A percentile compares a stretch with the other conserved stretches of the same genome.
phyloP scores from a whole-genome alignment of 2,329 filamentous ascomycete genomes.

The Pezicula carpinea region DNA sequence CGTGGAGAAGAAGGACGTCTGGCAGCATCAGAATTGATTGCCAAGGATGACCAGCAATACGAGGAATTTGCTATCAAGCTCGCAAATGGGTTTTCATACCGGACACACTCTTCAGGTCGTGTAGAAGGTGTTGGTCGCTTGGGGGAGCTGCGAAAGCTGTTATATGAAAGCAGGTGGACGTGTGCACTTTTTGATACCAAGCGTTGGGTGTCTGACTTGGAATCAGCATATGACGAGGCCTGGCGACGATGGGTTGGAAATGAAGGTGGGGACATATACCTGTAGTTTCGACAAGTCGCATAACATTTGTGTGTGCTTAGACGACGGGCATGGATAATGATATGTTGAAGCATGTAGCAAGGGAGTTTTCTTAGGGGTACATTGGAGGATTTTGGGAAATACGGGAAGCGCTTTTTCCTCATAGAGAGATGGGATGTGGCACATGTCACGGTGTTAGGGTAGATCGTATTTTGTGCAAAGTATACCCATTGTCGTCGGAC shows the following conservation, averaged over 20 bases:
- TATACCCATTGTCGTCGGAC: neutral
- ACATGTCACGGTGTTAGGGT: neutral
- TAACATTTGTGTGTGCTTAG: neutral
- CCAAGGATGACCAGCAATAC: slow-evolving; percentile 74
- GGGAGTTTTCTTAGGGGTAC: neutral
- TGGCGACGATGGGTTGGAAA: slow-evolving; percentile 86
- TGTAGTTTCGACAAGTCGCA: slow-evolving; percentile 34
- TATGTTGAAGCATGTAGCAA: neutral
- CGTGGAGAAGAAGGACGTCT: slow-evolving; percentile 59
- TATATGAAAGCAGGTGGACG: slow-evolving; percentile 80
- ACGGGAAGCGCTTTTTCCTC: neutral
- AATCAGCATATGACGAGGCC: slow-evolving; percentile 81
- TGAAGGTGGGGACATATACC: slow-evolving; percentile 88
- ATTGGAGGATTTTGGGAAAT: neutral
- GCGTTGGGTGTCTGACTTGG: slow-evolving; percentile 86
- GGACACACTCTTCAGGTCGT: slow-evolving; percentile 35
- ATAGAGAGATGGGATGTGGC: neutral
- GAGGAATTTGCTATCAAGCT: slow-evolving; percentile 71
- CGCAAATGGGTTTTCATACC: slow-evolving; percentile 60
- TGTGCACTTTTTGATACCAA: slow-evolving; percentile 88
- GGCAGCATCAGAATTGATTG: slow-evolving; percentile 73
- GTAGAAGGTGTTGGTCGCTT: slow-evolving; percentile 63
- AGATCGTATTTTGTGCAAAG: neutral
- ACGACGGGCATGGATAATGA: neutral
- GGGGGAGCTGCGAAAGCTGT: slow-evolving; percentile 70